phyloP scores from a whole-genome alignment of 768 basidiomycete genomes.

The Amanita thiersii region DNA sequence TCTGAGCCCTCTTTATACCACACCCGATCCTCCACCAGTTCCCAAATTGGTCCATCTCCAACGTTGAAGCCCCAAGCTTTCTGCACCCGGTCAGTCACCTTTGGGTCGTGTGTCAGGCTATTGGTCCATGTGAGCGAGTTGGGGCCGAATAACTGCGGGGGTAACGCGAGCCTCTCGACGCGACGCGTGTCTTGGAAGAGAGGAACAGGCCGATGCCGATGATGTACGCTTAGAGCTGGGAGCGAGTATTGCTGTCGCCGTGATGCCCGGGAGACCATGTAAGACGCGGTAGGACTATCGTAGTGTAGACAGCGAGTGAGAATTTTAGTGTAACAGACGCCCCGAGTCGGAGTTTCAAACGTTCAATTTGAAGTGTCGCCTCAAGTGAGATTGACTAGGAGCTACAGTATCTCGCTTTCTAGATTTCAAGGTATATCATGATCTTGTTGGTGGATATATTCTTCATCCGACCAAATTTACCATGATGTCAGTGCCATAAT shows the following conservation, averaged over 20 bases:
- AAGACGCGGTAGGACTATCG: no score
- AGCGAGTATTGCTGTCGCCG: slow-evolving; percentile 49
- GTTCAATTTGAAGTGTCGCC: no score
- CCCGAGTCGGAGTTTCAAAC: no score
- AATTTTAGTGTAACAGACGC: no score
- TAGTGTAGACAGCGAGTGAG: no score
- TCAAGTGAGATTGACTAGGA: no score
- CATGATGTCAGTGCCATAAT: no score
- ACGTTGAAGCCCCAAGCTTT: slow-evolving; percentile 71
- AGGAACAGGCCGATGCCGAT: slow-evolving; percentile 65
- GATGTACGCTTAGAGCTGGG: slow-evolving; percentile 60
- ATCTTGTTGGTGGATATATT: no score
- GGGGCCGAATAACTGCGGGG: slow-evolving; percentile 42
- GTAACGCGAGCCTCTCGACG: slow-evolving; percentile 50
- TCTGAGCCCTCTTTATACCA: slow-evolving; percentile 59
- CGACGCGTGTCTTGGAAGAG: slow-evolving; percentile 41
- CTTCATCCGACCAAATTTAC: no score
- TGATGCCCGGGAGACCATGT: slow-evolving; percentile 25
- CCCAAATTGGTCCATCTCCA: slow-evolving; percentile 73
- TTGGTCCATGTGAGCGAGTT: slow-evolving; percentile 40
- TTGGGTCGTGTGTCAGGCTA: slow-evolving; percentile 40
- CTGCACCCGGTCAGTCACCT: slow-evolving; percentile 47
- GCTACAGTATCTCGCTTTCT: no score
- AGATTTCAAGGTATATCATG: no score
- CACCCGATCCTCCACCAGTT: slow-evolving; percentile 66